Evolutionary conservation across 805 yeast species (phyloP).

Genomic region (Candida fluviatilis): DNA sequence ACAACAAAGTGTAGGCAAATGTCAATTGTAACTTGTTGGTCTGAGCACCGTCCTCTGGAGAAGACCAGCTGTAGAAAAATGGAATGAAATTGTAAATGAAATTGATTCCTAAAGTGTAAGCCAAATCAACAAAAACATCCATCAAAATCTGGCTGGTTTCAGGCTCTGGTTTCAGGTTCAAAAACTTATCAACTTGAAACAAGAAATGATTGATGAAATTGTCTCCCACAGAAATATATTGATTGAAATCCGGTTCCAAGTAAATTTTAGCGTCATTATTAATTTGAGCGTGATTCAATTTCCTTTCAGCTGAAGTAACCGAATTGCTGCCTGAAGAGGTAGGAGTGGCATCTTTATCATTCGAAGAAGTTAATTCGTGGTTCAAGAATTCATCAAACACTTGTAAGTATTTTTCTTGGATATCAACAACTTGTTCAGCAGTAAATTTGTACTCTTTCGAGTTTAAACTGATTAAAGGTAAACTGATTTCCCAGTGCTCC

Average conservation of each 20-base stretch:
- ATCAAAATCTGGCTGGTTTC: slow-evolving; percentile 18
- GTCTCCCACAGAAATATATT: slow-evolving; percentile 37
- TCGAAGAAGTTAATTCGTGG: slow-evolving; percentile 19
- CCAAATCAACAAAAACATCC: slow-evolving; percentile 19
- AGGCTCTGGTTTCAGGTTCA: slow-evolving; percentile 20
- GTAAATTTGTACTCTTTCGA: slow-evolving; percentile 13
- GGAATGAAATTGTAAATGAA: slow-evolving; percentile 43
- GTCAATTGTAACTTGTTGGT: slow-evolving; percentile 24
- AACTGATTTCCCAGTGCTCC: slow-evolving; percentile 42
- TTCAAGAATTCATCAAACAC: slow-evolving; percentile 34
- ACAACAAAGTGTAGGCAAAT: slow-evolving; percentile 27
- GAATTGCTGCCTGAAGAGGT: slow-evolving; percentile 7
- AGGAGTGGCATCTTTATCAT: slow-evolving; percentile 1
- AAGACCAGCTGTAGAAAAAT: slow-evolving; percentile 43
- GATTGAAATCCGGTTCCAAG: slow-evolving; percentile 37
- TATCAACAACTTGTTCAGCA: slow-evolving; percentile 19
- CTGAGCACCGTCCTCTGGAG: slow-evolving; percentile 9
- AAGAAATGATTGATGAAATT: slow-evolving; percentile 40
- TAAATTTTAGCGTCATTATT: slow-evolving; percentile 11
- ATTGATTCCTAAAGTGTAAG: slow-evolving; percentile 42
- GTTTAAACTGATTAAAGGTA: slow-evolving; percentile 20
- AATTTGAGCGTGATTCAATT: slow-evolving; percentile 8
- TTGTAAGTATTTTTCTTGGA: slow-evolving; percentile 38
- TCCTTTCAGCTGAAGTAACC: slow-evolving; percentile 12
- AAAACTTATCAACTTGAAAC: slow-evolving; percentile 30